Evolutionary conservation across 495 filamentous ascomycete species (phyloP).

Genomic region (Mytilinidion resinicola): DNA sequence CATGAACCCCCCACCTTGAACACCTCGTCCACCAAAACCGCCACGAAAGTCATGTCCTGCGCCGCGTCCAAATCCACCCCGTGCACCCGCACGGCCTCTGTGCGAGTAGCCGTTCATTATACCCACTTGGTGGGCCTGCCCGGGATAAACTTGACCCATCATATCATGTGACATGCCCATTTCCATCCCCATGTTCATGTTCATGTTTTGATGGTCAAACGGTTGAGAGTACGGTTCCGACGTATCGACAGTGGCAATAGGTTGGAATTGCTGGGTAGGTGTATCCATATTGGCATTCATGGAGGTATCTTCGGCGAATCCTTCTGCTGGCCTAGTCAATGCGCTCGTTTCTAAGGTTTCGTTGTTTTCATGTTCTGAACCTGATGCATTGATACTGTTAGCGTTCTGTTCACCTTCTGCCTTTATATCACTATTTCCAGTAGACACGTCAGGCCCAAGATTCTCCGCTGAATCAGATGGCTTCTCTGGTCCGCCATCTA

Average conservation of each 20-base stretch:
- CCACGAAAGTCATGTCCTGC: slow-evolving; percentile 10
- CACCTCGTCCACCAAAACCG: slow-evolving; percentile 2
- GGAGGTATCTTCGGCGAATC: neutral
- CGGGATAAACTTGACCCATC: neutral
- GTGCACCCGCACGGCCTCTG: neutral
- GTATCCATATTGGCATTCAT: neutral
- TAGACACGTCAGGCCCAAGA: neutral
- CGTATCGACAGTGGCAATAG: slow-evolving; percentile 50
- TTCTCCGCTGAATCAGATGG: neutral
- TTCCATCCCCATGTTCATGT: slow-evolving; percentile 4
- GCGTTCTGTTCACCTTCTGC: neutral
- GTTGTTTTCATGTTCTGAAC: neutral
- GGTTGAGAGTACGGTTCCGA: slow-evolving; percentile 24
- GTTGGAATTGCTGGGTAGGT: slow-evolving; percentile 34
- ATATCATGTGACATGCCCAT: neutral
- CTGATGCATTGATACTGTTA: neutral
- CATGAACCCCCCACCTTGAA: slow-evolving; percentile 4
- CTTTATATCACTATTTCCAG: neutral
- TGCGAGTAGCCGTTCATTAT: slow-evolving; percentile 19
- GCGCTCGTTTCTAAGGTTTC: neutral
- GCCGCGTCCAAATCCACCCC: slow-evolving; percentile 1
- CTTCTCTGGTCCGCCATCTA: neutral
- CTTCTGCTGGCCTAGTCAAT: neutral
- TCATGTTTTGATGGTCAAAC: slow-evolving; percentile 14
- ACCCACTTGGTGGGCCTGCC: neutral